These are phyloP conservation scores for Phytophthora fragariae DNA, from an alignment of 352 stramenopile genomes.

Conservation along the genomic window DNA sequence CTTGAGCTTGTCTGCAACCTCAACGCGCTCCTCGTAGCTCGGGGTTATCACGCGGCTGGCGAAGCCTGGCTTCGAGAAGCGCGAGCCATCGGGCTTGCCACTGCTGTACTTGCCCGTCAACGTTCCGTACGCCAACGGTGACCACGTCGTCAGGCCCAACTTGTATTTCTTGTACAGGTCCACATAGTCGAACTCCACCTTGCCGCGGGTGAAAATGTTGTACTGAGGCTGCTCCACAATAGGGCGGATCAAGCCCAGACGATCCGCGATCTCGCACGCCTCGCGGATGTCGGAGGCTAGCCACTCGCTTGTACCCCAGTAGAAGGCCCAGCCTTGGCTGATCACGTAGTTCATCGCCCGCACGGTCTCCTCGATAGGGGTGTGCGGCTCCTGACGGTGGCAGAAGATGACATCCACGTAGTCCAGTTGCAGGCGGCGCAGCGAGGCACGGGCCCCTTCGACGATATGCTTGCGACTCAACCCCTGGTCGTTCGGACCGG, in stretches of 20 bases:
- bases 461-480: conserved; percentile 59
- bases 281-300: conserved; percentile 9
- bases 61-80: conserved; percentile 10
- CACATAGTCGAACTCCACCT: conserved; percentile 57
- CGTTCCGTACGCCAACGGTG: conserved; percentile 11
- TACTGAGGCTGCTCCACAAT: conserved; percentile 59
- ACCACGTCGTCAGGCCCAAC: conserved; percentile 6
- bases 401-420: conserved; percentile 76
- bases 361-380: conserved; percentile 62
- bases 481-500: conserved; percentile 35
- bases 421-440: conserved; percentile 30
- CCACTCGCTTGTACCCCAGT: conserved; percentile 18
- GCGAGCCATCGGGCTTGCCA: conserved; percentile 1
- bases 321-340: conserved; percentile 14
- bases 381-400: conserved; percentile 59
- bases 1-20: conserved; percentile 18
- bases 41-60: neutral
- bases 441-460: conserved; percentile 50
- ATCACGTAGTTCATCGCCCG: conserved; percentile 70
- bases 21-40: conserved; percentile 11
- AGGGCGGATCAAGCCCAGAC: conserved; percentile 27
- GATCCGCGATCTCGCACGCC: conserved; percentile 15
- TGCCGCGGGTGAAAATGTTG: conserved; percentile 58
- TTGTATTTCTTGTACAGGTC: conserved; percentile 45
- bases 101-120: conserved; percentile 17